Percentiles rank a stretch among this genome's conserved stretches.
Conservation (phyloP, 345 rosid species). For the Gossypium bickii region DNA sequence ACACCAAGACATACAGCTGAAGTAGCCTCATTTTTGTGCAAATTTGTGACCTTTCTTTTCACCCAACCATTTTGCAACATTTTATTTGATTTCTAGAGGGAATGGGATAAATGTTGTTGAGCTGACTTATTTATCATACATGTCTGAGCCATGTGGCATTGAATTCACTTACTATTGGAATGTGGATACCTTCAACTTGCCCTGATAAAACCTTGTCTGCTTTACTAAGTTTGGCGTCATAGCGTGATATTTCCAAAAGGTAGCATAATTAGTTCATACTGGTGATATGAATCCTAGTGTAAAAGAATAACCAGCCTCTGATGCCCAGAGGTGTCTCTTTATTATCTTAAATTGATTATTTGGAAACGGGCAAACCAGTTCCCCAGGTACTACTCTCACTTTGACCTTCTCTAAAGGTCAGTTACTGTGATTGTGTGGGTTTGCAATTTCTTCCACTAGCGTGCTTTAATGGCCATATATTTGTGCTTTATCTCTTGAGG, state of each 20-base stretch:
- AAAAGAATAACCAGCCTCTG: background rate
- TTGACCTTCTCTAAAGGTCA: background rate
- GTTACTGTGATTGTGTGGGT: background rate
- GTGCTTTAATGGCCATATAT: background rate
- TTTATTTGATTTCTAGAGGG: background rate
- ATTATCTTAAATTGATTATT: background rate
- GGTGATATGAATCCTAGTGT: background rate
- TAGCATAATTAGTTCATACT: background rate
- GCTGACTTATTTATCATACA: conserved; percentile 17
- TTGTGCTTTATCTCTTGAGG: conserved; percentile 4
- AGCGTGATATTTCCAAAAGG: background rate
- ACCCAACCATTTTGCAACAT: background rate
- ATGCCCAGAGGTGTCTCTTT: background rate
- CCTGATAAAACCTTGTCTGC: background rate
- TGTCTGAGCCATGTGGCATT: conserved; percentile 18
- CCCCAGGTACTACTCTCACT: background rate
- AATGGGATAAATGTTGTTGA: background rate
- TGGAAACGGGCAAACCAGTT: background rate
- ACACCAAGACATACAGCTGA: background rate
- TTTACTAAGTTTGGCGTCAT: conserved; percentile 4
- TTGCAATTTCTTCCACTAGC: background rate
- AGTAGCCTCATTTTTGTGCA: background rate
- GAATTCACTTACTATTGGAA: conserved; percentile 12
- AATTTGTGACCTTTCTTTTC: conserved; percentile 1
- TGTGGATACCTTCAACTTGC: conserved; percentile 6